phyloP scores from a whole-genome alignment of 805 yeast species.

The Candida yuanshanica region DNA sequence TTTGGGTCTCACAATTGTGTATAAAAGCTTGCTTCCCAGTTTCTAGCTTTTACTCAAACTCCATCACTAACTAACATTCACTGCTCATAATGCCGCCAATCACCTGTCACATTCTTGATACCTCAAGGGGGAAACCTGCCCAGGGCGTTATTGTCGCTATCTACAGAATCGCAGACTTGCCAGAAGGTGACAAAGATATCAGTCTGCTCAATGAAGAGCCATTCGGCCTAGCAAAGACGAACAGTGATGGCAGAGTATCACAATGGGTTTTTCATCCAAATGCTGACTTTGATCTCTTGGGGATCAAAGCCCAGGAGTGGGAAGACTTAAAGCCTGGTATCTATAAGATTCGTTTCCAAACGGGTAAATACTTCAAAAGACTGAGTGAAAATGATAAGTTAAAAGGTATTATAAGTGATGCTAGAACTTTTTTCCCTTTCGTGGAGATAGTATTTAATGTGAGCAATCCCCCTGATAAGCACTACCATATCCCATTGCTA shows the following conservation, averaged over 20 bases:
- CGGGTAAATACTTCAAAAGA: slow-evolving; percentile 55
- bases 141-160: slow-evolving; percentile 63
- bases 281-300: slow-evolving; percentile 23
- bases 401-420: slow-evolving; percentile 22
- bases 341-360: slow-evolving; percentile 72
- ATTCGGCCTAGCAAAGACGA: slow-evolving; percentile 67
- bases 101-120: slow-evolving; percentile 87
- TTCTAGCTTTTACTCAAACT: not conserved
- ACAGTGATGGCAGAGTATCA: slow-evolving; percentile 74
- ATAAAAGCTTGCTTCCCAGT: not conserved
- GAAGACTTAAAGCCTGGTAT: slow-evolving; percentile 48
- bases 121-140: slow-evolving; percentile 82
- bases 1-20: no score
- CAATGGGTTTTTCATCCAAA: slow-evolving; percentile 53
- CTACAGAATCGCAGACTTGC: slow-evolving; percentile 27
- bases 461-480: slow-evolving; percentile 61
- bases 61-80: no score
- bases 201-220: slow-evolving; percentile 31
- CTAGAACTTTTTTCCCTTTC: slow-evolving; percentile 74
- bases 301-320: slow-evolving; percentile 37
- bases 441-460: slow-evolving; percentile 76
- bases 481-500: slow-evolving; percentile 85
- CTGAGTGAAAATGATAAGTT: slow-evolving; percentile 15
- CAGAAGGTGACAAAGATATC: slow-evolving; percentile 19
- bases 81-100: slow-evolving; percentile 41